Conservation (phyloP, 345 rosid genomes). For the Atalantia buxifolia region DNA sequence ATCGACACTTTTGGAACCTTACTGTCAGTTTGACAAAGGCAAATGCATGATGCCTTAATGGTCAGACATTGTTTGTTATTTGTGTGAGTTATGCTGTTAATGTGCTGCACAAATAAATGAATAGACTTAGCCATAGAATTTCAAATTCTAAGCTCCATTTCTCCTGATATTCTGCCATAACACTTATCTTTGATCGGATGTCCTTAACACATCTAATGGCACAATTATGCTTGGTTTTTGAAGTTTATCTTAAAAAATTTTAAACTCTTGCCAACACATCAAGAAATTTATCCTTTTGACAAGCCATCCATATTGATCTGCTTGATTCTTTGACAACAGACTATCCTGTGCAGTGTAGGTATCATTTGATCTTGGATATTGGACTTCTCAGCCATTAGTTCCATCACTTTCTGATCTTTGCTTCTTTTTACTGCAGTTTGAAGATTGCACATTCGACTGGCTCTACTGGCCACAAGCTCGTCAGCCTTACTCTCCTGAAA, state of each 20-base stretch:
- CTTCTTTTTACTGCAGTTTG: constrained; percentile 46
- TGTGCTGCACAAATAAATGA: background rate
- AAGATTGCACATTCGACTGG: constrained; percentile 95
- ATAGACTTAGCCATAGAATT: background rate
- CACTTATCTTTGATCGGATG: background rate
- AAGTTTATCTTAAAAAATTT: background rate
- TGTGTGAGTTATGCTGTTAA: background rate
- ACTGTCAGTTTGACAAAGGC: background rate
- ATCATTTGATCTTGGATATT: background rate
- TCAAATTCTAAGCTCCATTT: background rate
- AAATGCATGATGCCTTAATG: background rate
- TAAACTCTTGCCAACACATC: background rate
- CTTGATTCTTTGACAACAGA: background rate
- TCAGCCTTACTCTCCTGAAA: constrained; percentile 54
- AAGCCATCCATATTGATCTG: background rate
- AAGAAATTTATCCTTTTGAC: background rate
- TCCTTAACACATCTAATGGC: background rate
- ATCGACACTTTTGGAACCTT: background rate
- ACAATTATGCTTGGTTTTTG: background rate
- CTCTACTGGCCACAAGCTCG: constrained; percentile 91
- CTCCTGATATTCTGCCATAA: background rate
- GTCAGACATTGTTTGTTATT: background rate
- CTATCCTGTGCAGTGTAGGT: background rate
- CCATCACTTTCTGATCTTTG: constrained; percentile 4
- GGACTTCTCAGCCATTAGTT: background rate